A percentile compares a stretch with the other conserved stretches of the same genome.
These are phyloP conservation scores for Heritiera littoralis DNA, from an alignment of 345 rosid genomes.

Conservation along the genomic window DNA sequence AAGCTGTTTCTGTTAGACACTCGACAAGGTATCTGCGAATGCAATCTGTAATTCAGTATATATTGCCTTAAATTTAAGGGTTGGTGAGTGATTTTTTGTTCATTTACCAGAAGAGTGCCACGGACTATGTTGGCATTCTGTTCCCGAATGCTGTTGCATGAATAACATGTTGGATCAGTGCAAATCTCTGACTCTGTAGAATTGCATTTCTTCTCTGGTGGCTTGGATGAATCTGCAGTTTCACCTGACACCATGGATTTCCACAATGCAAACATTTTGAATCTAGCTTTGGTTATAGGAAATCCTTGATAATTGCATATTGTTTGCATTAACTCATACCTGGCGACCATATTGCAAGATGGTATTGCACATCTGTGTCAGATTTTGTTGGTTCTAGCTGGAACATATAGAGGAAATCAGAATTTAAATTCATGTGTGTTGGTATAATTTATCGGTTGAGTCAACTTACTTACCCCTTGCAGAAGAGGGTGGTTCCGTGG, in stretches of 20 bases:
- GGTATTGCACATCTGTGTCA: slow-evolving; percentile 54
- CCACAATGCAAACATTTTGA: not conserved
- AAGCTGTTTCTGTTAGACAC: slow-evolving; percentile 55
- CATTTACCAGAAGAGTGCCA: slow-evolving; percentile 65
- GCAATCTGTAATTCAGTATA: not conserved
- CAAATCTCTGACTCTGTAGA: slow-evolving; percentile 37
- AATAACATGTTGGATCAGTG: slow-evolving; percentile 34
- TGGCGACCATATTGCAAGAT: slow-evolving; percentile 65
- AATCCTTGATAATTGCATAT: not conserved
- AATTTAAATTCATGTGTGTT: too few relatives aligned
- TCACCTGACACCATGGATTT: slow-evolving; percentile 42
- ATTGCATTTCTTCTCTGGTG: slow-evolving; percentile 37
- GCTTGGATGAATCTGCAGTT: slow-evolving; percentile 29
- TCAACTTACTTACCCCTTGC: slow-evolving; percentile 35
- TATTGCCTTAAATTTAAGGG: not conserved
- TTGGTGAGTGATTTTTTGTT: not conserved
- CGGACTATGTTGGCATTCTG: slow-evolving; percentile 30
- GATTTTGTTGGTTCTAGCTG: slow-evolving; percentile 52
- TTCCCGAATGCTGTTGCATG: slow-evolving; percentile 37
- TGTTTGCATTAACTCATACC: slow-evolving; percentile 32
- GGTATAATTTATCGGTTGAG: not conserved
- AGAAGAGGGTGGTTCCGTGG: slow-evolving; percentile 56
- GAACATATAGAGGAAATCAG: not conserved
- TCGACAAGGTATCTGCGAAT: slow-evolving; percentile 62
- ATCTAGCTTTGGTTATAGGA: not conserved